Percentiles rank a stretch among this genome's conserved stretches.
These are phyloP conservation scores for Metschnikowia baotianmanensis DNA, from an alignment of 805 yeast genomes.

Conservation along the genomic window DNA sequence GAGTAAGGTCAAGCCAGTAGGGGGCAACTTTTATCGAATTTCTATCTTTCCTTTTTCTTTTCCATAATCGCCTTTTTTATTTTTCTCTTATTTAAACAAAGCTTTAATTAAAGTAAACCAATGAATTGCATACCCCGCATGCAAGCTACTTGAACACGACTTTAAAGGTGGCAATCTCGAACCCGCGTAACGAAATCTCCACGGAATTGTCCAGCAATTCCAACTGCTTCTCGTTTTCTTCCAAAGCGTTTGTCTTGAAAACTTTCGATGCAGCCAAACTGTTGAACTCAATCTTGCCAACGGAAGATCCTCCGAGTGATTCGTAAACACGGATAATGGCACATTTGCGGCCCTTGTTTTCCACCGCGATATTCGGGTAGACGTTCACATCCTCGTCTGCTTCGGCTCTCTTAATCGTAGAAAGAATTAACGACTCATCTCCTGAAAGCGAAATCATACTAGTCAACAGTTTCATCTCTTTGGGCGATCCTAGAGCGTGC, in stretches of 20 bases:
- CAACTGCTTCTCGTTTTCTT: slow-evolving; percentile 46
- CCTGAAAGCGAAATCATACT: slow-evolving; percentile 38
- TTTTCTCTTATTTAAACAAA: not conserved
- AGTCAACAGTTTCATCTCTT: slow-evolving; percentile 10
- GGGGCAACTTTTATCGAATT: no score
- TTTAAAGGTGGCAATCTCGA: slow-evolving; percentile 71
- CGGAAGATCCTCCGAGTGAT: slow-evolving; percentile 75
- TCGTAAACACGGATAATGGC: slow-evolving; percentile 80
- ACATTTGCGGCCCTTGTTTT: slow-evolving; percentile 38
- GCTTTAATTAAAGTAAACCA: not conserved
- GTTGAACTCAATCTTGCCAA: slow-evolving; percentile 48
- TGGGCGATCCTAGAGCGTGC: slow-evolving; percentile 16
- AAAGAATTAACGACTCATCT: slow-evolving; percentile 59
- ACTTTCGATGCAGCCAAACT: slow-evolving; percentile 45
- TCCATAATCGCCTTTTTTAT: not conserved
- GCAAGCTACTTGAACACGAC: slow-evolving; percentile 34
- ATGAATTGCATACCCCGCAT: not conserved
- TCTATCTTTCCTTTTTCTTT: no score
- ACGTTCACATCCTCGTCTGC: slow-evolving; percentile 62
- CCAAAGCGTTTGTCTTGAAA: slow-evolving; percentile 57
- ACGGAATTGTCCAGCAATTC: slow-evolving; percentile 34
- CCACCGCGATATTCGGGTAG: slow-evolving; percentile 46
- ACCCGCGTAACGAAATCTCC: slow-evolving; percentile 57
- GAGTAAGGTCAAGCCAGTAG: no score
- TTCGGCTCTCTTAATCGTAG: slow-evolving; percentile 84